These are phyloP conservation scores for Suhomyces yuchorum DNA, from an alignment of 1,139 yeast genomes.

Conservation along the genomic window DNA sequence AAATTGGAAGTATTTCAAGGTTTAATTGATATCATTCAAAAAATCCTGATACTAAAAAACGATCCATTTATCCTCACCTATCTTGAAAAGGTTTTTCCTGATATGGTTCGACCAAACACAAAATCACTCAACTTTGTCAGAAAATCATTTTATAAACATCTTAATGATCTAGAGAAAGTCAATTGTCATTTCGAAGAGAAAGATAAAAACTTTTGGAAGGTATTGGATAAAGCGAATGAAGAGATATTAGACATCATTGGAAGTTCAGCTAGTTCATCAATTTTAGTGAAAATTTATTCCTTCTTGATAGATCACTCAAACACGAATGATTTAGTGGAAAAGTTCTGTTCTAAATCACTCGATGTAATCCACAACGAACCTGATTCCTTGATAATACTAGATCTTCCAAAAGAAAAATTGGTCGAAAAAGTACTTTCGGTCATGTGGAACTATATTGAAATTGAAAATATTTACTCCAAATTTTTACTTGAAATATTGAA, in stretches of 20 bases:
- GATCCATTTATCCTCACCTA: conserved; percentile 10
- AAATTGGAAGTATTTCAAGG: background rate
- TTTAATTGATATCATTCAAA: conserved; percentile 3
- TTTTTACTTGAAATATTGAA: conserved; percentile 35
- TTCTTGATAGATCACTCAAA: background rate
- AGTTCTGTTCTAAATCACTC: conserved; percentile 14
- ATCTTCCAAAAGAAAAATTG: conserved; percentile 4
- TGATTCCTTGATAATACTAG: background rate
- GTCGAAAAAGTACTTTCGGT: conserved; percentile 18
- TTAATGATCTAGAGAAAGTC: conserved; percentile 1
- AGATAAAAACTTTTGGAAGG: conserved; percentile 17
- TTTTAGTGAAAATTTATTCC: conserved; percentile 7
- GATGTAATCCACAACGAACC: conserved; percentile 7
- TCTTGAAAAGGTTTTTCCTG: conserved; percentile 15
- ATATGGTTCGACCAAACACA: conserved; percentile 6
- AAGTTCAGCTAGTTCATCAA: background rate
- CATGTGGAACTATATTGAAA: conserved; percentile 21
- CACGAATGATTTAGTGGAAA: conserved; percentile 5
- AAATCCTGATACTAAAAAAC: conserved; percentile 5
- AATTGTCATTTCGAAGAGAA: conserved; percentile 9
- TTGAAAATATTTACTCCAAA: conserved; percentile 28
- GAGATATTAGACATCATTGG: conserved; percentile 10
- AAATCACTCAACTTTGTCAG: conserved; percentile 8
- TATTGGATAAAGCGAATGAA: conserved; percentile 3
- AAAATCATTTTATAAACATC: conserved; percentile 8